Evolutionary conservation across 192 early-diverging fungal species (phyloP).

Genomic region (Podila horticola): DNA sequence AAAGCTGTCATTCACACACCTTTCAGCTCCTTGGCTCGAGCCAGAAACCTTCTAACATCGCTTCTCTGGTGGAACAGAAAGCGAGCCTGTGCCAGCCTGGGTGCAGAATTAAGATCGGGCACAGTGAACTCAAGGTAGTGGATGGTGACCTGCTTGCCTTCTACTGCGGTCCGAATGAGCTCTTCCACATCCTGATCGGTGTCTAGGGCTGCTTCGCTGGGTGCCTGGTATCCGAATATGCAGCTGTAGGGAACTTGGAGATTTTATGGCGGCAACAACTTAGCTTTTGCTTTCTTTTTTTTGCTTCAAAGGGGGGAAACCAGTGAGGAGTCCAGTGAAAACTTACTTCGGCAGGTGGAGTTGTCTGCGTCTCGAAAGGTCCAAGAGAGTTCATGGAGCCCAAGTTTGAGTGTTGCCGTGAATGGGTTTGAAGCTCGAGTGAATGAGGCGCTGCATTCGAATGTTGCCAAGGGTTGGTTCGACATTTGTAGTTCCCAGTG

Average conservation of each 20-base stretch:
- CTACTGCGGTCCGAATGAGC: not conserved
- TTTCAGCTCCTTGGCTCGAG: conserved; percentile 9
- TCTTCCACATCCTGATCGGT: conserved; percentile 8
- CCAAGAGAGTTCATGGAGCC: conserved; percentile 9
- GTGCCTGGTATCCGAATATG: conserved; percentile 33
- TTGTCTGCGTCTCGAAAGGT: not conserved
- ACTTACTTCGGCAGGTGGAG: not conserved
- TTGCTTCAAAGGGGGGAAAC: not conserved
- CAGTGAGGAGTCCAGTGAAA: not conserved
- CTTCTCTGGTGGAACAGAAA: conserved; percentile 11
- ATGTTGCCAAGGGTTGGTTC: not conserved
- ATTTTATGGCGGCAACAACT: not conserved
- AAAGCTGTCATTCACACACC: too few species aligned
- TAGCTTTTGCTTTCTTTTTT: not conserved
- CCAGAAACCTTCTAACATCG: conserved; percentile 21
- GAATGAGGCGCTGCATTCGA: conserved; percentile 22
- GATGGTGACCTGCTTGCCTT: not conserved
- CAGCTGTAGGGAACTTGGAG: conserved; percentile 35
- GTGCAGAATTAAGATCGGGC: conserved; percentile 8
- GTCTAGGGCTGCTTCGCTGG: not conserved
- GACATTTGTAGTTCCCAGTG: too few species aligned
- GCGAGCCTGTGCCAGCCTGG: conserved; percentile 4
- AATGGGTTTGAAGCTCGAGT: not conserved
- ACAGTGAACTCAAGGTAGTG: conserved; percentile 22
- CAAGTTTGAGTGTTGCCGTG: not conserved